Conservation (phyloP, 257 asterid genomes). For the Ilex asprella region DNA sequence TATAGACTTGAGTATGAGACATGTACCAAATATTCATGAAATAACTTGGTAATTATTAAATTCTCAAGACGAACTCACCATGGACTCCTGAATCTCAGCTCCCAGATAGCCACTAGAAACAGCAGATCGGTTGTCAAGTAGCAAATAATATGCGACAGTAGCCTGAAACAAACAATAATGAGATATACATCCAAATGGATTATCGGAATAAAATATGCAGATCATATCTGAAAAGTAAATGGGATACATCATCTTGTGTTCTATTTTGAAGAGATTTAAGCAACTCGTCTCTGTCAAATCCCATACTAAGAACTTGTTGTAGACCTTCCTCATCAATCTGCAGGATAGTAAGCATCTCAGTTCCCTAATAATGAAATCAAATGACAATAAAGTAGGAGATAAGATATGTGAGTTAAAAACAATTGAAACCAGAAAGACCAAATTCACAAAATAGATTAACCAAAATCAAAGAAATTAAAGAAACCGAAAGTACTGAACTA, state of each 20-base stretch:
- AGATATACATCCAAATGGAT: constrained; percentile 15
- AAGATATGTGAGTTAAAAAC: background rate
- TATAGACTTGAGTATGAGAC: background rate
- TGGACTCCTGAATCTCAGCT: constrained; percentile 68
- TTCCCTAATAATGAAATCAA: constrained; percentile 7
- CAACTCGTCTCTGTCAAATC: constrained; percentile 62
- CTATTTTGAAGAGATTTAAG: constrained; percentile 75
- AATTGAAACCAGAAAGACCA: background rate
- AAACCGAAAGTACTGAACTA: background rate
- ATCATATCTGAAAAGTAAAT: constrained; percentile 8
- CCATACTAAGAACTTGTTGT: constrained; percentile 73
- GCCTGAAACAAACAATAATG: constrained; percentile 41
- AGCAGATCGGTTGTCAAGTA: constrained; percentile 67
- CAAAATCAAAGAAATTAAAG: background rate
- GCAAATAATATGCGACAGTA: constrained; percentile 85
- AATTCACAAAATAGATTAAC: background rate
- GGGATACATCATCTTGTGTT: constrained; percentile 74
- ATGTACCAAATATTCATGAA: background rate
- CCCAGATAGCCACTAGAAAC: constrained; percentile 70
- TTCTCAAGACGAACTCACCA: constrained; percentile 32
- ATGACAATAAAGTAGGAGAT: background rate
- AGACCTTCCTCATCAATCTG: constrained; percentile 88
- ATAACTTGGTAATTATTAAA: too few species aligned
- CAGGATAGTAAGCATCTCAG: constrained; percentile 25
- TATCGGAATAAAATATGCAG: constrained; percentile 7